Conservation (phyloP, 805 yeast genomes). For the Candida pini region DNA sequence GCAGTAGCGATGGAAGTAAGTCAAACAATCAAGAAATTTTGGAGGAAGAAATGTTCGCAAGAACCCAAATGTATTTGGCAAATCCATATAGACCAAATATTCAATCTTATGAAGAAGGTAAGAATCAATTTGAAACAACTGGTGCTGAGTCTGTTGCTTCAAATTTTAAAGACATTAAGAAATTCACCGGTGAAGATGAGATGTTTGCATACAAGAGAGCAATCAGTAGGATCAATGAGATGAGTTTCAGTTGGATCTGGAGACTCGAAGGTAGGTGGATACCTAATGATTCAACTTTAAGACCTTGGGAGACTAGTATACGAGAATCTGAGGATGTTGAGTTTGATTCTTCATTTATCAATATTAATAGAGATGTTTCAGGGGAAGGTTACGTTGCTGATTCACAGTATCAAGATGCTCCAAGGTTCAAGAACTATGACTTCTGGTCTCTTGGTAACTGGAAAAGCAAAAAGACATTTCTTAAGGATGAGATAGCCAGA, state of each 20-base stretch:
- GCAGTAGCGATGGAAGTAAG: conserved; percentile 5
- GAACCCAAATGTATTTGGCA: conserved; percentile 51
- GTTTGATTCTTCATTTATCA: not conserved
- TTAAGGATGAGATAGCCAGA: conserved; percentile 50
- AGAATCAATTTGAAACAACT: conserved; percentile 26
- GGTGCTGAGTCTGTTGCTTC: conserved; percentile 17
- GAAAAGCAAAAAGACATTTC: conserved; percentile 41
- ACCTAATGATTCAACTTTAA: conserved; percentile 43
- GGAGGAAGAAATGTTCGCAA: conserved; percentile 66
- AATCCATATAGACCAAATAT: conserved; percentile 69
- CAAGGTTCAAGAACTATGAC: conserved; percentile 39
- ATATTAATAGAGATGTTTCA: conserved; percentile 3
- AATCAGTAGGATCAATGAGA: conserved; percentile 50
- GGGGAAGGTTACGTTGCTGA: conserved; percentile 1
- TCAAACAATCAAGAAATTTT: conserved; percentile 36
- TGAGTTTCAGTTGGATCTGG: conserved; percentile 37
- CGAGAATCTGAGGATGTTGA: no score
- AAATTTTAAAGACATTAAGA: conserved; percentile 42
- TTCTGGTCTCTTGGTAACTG: conserved; percentile 69
- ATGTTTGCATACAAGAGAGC: conserved; percentile 70
- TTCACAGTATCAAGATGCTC: conserved; percentile 25
- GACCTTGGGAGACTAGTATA: conserved; percentile 50
- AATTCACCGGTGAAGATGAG: conserved; percentile 76
- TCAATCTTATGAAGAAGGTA: conserved; percentile 52
- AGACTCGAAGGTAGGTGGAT: conserved; percentile 46